These are phyloP conservation scores for Cucumis melo DNA, from an alignment of 306 rosid species.

Conservation along the genomic window DNA sequence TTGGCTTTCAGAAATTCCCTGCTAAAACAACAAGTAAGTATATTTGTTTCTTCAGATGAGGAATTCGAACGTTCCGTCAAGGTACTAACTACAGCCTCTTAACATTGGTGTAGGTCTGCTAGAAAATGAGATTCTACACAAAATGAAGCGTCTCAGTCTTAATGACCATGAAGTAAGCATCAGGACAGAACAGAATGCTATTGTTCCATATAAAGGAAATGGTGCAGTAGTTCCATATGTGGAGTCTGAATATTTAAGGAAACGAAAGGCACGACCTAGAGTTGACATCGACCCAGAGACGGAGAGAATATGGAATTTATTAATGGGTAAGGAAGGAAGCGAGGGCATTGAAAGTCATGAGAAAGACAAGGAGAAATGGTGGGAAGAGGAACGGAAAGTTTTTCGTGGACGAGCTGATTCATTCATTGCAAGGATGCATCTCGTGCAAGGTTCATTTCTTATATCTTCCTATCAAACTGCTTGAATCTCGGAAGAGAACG, in stretches of 20 bases:
- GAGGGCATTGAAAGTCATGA: constrained; percentile 39
- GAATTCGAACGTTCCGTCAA: neutral
- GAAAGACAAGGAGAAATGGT: constrained; percentile 60
- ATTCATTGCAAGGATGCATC: constrained; percentile 94
- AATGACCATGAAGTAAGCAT: constrained; percentile 22
- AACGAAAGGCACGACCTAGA: constrained; percentile 55
- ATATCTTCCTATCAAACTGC: neutral
- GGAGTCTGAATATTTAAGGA: constrained; percentile 26
- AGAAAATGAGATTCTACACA: constrained; percentile 31
- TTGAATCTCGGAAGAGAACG: neutral
- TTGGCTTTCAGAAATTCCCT: constrained; percentile 9
- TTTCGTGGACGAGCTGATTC: constrained; percentile 79
- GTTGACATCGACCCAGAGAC: constrained; percentile 88
- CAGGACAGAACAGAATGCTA: constrained; percentile 35
- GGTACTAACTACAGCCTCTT: constrained; percentile 15
- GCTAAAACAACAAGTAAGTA: neutral
- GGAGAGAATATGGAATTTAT: constrained; percentile 76
- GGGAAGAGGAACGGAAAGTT: constrained; percentile 81
- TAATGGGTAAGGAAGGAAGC: constrained; percentile 69
- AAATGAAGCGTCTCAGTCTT: constrained; percentile 33
- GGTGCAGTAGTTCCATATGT: constrained; percentile 49
- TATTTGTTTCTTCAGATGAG: neutral
- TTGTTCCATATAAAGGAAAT: constrained; percentile 53
- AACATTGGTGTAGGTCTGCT: constrained; percentile 32
- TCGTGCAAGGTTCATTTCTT: constrained; percentile 71